Base-by-base conservation (phyloP, 208 protist genomes). In the Trichomonas tenax region DNA sequence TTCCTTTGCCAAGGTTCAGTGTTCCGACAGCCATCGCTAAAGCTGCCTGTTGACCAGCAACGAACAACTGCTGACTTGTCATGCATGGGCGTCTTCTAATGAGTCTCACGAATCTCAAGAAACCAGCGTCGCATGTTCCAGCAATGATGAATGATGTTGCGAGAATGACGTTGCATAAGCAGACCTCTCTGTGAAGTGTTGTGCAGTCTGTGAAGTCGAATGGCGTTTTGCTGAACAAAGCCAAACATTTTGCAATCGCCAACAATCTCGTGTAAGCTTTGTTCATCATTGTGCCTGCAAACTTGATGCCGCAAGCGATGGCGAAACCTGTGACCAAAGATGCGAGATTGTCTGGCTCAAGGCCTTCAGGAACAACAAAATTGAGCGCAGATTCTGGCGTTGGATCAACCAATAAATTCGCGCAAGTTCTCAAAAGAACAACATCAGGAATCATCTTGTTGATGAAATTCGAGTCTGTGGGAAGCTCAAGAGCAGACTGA, bases 301-400 rank as follows among this genome's bases (percentile, higher is more conserved):
- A 93, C 51, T 93, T 93, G 31, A 93, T 44, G 34, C 86, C 86
- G n/a, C 86, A 93, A 36, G 86, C 86, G 51, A 93, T 93, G 11
- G 86, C 9, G 36, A 93, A 93, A 23, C 86, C 86, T 36, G 86
- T 93, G n/a, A 93, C 86, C 2, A 41, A n/a, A 38, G 86, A 23
- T 41, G 86, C 44, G 0, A 93, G 31, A 17, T 58, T 93, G 9
- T 93, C 86, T 38, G 86, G 86, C n/a, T 93, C 34, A 0, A 93
- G 26, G 2, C 86, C 86, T 31, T 51, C n/a, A 51, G 86, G 86
- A 93, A 93, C 86, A 93, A 26, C n/a, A 38, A 93, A 93, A 44
- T 93, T 93, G 14, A 93, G 10, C 38, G 86, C 86, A 38, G 86
- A 36, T 0, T 93, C 11, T 34, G 86, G 86, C 34, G 36, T 31